Percentiles rank a stretch among this genome's conserved stretches.
Evolutionary conservation across 225 moss, liverwort and hornwort genomes (phyloP).

Genomic region (Ulota crispa): DNA sequence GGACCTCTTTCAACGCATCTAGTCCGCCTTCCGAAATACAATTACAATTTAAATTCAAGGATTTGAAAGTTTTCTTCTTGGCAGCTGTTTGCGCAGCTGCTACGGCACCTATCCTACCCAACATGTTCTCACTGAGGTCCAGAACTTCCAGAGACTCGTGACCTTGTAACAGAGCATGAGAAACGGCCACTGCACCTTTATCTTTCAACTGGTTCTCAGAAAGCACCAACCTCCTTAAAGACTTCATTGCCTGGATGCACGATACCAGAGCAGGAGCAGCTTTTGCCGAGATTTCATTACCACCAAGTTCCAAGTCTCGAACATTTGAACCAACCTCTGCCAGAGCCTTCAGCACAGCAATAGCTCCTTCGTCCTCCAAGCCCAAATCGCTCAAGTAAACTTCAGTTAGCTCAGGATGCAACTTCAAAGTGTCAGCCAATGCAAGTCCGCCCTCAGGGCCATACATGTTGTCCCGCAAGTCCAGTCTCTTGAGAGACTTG

Average conservation of each 20-base stretch:
- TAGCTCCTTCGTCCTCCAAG: constrained; percentile 69
- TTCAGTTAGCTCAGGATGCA: constrained; percentile 65
- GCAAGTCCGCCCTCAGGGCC: constrained; percentile 77
- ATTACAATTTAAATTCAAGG: constrained; percentile 64
- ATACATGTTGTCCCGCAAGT: constrained; percentile 87
- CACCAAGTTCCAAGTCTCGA: constrained; percentile 65
- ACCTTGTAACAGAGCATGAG: constrained; percentile 55
- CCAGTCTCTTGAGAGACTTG: constrained; percentile 58
- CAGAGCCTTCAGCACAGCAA: constrained; percentile 58
- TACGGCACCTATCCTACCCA: constrained; percentile 62
- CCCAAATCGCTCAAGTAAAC: constrained; percentile 71
- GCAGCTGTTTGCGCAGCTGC: constrained; percentile 58
- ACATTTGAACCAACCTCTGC: constrained; percentile 56
- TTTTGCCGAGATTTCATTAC: constrained; percentile 70
- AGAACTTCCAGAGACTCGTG: constrained; percentile 50
- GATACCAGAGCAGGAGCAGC: constrained; percentile 51
- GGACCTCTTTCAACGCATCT: constrained; percentile 41
- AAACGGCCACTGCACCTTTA: constrained; percentile 58
- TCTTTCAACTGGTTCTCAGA: constrained; percentile 83
- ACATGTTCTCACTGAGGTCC: constrained; percentile 63
- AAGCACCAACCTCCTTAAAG: constrained; percentile 54
- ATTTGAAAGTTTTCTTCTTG: constrained; percentile 40
- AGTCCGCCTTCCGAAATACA: constrained; percentile 64
- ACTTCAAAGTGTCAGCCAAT: constrained; percentile 52
- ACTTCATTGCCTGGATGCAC: constrained; percentile 56